Evolutionary conservation across 176 grass and related monocot species (phyloP), one percentile per base, ranked within the genome.

Genomic region (Saccharum officinarum): DNA sequence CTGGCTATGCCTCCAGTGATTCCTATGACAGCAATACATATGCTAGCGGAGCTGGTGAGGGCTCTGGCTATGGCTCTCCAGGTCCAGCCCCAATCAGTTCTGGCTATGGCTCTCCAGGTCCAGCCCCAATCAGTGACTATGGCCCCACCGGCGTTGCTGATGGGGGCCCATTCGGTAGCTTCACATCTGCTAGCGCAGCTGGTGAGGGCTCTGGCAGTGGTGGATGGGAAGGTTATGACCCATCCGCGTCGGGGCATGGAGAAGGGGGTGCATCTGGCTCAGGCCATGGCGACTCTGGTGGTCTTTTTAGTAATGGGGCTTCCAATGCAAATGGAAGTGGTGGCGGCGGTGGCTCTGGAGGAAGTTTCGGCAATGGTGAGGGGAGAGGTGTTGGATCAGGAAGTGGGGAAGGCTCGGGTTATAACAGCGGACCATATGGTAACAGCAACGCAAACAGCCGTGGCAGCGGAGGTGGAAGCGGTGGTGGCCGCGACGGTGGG

Each of bases 401-500:
- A 12, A 38, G 0, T 2, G 84, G 76, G 54, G 6, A 70, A 3
- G 67, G 84, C 17, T 23, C 2, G 1, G 67, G 8, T 11, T 15
- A 49, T 4, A 80, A 8, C 54, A 8, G 8, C 9, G 76, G 76
- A 17, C 30, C 67, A 1, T 38, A 49, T n/a, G 54, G 54, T 9
- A 49, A 15, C 0, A 64, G 5, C 76, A 28, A 6, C 2, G 68
- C 76, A 0, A 30, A 22, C 5, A 80, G 76, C 14, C 40, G 22
- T 12, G 84, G 76, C 1, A 9, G 14, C 1, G 84, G 84, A 20
- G 68, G 67, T 14, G 84, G 67, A 25, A 13, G 31, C 0, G 84
- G 28, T 3, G 41, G 55, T 46, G 84, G 84, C 44, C 55, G 18
- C 1, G 2, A 86, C 16, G 76, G 68, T 49, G 84, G 84, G n/a